These are phyloP conservation scores for Aspergillus bombycis DNA, from an alignment of 2,329 filamentous ascomycete genomes.

Conservation along the genomic window DNA sequence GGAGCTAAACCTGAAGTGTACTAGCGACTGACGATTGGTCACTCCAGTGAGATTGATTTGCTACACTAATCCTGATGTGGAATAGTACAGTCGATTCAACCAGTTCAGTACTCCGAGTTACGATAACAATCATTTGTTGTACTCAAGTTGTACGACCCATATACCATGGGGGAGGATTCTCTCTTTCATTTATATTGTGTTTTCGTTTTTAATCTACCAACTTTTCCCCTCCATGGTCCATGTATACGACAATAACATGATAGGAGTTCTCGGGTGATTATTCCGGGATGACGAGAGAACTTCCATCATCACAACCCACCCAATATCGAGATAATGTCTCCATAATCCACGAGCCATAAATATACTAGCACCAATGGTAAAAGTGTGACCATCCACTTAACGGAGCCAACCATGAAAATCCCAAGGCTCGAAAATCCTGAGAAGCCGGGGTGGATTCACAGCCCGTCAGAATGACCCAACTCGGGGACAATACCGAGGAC, in stretches of 20 bases:
- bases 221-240: background rate
- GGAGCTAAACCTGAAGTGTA: background rate
- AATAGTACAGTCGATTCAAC: background rate
- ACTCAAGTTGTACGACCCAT: background rate
- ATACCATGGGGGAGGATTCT: no score
- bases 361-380: background rate
- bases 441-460: background rate
- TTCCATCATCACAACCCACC: background rate
- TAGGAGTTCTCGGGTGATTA: background rate
- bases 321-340: background rate
- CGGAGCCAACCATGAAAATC: background rate
- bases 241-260: background rate
- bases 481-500: background rate
- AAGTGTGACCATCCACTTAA: background rate
- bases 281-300: background rate
- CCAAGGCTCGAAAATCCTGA: background rate
- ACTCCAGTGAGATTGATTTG: background rate
- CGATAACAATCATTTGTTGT: background rate
- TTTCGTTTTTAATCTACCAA: background rate
- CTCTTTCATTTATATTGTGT: background rate
- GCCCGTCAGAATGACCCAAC: background rate
- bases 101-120: background rate
- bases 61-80: background rate
- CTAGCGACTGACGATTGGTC: background rate
- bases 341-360: background rate